Base-by-base conservation (phyloP, 108 stramenopile genomes). In the Nitzschia palea region DNA sequence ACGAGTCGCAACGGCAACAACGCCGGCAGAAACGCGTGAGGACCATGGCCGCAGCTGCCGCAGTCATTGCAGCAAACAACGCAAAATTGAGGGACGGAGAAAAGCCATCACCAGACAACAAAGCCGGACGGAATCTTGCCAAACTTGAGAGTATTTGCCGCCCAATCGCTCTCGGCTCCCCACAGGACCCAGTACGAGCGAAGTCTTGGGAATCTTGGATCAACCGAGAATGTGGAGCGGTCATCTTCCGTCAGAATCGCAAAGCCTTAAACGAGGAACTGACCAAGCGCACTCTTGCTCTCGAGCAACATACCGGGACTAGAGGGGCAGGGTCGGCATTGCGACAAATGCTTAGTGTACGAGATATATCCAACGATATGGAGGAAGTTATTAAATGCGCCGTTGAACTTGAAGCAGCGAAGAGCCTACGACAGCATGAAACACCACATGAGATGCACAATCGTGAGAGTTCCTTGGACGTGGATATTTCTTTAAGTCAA, bases 391-490 rank as follows among this genome's bases (percentile, higher is more conserved):
- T 95, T 31, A 82, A 81, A 69, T 89, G 82, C 35, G 91, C 94
- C 23, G 83, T 95, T 3, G 94, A 95, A 45, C 67, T 95, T 10
- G 94, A 95, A 67, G 94, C 94, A 18, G 86, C 76, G 12, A 87
- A 84, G 73, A 78, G 83, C 34, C 80, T 78, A 60, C 56, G 88
- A 6, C 82, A 84, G 44, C 79, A 80, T n/a, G 85, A 89, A 68
- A 74, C 81, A 10, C 76, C 85, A 15, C 61, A 78, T 47, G 77
- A 79, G 22, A 68, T 79, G 20, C 69, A 65, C 43, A 35, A 58
- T 15, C 42, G 64, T 35, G 81, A 87, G 35, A 29, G 40, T 9
- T 53, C 62, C 14, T 68, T 70, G 10, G 62, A 77, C 23, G 53
- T 76, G 8, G 90, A 91, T 72, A 68, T 78, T 62, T 74, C 90